A percentile compares a stretch with the other conserved stretches of the same genome.
phyloP scores from a whole-genome alignment of 257 asterid genomes.

The Nyctanthes arbortristis region DNA sequence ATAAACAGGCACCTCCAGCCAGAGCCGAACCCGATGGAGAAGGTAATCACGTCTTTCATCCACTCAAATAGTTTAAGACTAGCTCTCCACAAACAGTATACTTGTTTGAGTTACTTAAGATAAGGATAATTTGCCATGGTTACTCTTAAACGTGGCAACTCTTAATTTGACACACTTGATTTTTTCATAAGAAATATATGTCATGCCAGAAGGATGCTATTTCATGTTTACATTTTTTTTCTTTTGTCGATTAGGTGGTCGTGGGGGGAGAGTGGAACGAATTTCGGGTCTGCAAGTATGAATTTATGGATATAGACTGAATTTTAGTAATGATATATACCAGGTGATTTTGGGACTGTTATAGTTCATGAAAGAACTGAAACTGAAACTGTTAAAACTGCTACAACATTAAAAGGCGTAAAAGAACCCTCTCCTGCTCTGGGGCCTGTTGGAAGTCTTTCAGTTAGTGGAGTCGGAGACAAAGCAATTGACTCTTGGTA shows the following conservation, averaged over 20 bases:
- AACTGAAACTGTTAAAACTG: conserved; percentile 43
- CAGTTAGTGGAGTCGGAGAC: conserved; percentile 43
- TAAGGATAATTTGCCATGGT: background rate
- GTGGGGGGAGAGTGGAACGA: background rate
- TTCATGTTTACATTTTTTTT: background rate
- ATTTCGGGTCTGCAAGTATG: background rate
- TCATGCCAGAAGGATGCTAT: background rate
- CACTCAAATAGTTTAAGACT: background rate
- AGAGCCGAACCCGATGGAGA: conserved; percentile 42
- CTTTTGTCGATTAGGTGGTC: background rate
- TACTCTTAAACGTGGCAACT: background rate
- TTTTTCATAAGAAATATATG: background rate
- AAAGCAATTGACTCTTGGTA: conserved; percentile 58
- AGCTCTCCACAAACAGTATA: background rate
- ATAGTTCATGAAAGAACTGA: conserved; percentile 64
- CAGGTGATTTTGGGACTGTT: conserved; percentile 93
- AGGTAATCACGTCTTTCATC: conserved; percentile 43
- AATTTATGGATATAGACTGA: too few species aligned
- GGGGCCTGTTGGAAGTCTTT: conserved; percentile 42
- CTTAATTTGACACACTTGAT: background rate
- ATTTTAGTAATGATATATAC: conserved; percentile 18
- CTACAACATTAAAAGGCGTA: conserved; percentile 36
- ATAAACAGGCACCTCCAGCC: conserved; percentile 29
- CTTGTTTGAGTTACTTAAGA: conserved; percentile 1
- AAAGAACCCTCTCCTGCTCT: conserved; percentile 47